Evolutionary conservation across 108 stramenopile genomes (phyloP), one percentile per base, ranked within the genome.

Genomic region (Cyclotella sp.): DNA sequence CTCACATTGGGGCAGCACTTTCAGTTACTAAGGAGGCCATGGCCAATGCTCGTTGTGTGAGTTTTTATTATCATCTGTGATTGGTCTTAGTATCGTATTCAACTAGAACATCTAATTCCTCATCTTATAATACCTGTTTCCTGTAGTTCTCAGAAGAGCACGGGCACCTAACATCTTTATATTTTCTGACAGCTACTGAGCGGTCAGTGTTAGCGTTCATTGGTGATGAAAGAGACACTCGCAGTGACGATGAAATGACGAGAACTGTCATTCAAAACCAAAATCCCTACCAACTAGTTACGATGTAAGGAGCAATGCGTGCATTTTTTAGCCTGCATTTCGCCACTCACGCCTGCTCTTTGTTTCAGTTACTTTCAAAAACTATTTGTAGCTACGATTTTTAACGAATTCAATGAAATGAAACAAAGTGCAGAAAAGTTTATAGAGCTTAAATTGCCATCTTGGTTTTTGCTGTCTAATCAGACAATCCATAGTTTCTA

Each of bases 91-190:
- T 62, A 39, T 40, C 9, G 2, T n/a, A 11, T 9, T 62, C 14
- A 62, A 19, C 1, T 5, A 24, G n/a, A 22, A 21, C 24, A 1
- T 12, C 12, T n/a, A n/a, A n/a, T n/a, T n/a, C n/a, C n/a, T n/a
- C n/a, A n/a, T n/a, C n/a, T n/a, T n/a, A n/a, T n/a, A n/a, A n/a
- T n/a, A n/a, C n/a, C n/a, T n/a, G n/a, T n/a, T 57, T 7, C 5
- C n/a, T 49, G 3, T n/a, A 49, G 47, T 49, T 49, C n/a, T n/a
- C n/a, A n/a, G 47, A 49, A n/a, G 47, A n/a, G n/a, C 47, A 49
- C 9, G n/a, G 47, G 3, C 47, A 49, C 9, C 15, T 49, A 49
- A 49, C 47, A n/a, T 16, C 47, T n/a, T n/a, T 49, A 9, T 3
- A 49, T 49, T 49, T n/a, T n/a, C 15, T 49, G 18, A 16, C 6